These are phyloP conservation scores for Septoria petroselini DNA, from an alignment of 2,329 filamentous ascomycete genomes.

Conservation along the genomic window DNA sequence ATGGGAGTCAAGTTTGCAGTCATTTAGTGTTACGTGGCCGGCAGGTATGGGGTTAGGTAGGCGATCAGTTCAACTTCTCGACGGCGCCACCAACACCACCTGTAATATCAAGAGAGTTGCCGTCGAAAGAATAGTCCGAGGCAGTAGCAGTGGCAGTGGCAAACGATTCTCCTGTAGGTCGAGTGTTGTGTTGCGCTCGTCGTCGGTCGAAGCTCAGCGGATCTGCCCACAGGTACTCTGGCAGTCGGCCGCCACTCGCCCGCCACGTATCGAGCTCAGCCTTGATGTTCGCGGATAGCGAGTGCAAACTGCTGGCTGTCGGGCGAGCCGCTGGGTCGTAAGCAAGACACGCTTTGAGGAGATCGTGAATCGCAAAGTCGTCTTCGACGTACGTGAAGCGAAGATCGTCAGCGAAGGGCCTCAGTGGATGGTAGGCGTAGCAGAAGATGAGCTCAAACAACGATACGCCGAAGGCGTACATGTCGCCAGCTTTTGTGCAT, in stretches of 20 bases:
- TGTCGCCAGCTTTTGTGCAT: constrained; percentile 25
- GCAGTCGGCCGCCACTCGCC: constrained; percentile 5
- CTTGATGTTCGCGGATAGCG: constrained; percentile 6
- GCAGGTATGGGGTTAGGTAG: too few species aligned
- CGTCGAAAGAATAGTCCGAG: too few species aligned
- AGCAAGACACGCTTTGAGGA: constrained; percentile 12
- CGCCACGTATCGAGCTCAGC: constrained; percentile 8
- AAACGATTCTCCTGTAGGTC: too few species aligned
- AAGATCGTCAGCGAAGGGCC: constrained; percentile 8
- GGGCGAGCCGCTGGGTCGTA: constrained; percentile 4
- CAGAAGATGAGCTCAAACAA: constrained; percentile 25
- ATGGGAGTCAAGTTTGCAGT: too few species aligned
- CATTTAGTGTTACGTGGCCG: too few species aligned
- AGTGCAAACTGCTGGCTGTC: background rate
- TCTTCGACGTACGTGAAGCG: background rate
- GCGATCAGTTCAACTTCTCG: too few species aligned
- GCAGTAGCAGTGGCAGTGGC: too few species aligned
- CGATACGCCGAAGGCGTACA: constrained; percentile 30
- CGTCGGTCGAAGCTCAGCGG: constrained; percentile 1
- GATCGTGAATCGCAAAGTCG: background rate
- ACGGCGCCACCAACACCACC: too few species aligned
- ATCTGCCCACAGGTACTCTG: constrained; percentile 10
- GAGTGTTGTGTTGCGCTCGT: background rate
- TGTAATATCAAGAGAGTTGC: too few species aligned
- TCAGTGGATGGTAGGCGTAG: background rate